phyloP scores from a whole-genome alignment of 1,284 basidiomycete species.

The Naganishia sp. region DNA sequence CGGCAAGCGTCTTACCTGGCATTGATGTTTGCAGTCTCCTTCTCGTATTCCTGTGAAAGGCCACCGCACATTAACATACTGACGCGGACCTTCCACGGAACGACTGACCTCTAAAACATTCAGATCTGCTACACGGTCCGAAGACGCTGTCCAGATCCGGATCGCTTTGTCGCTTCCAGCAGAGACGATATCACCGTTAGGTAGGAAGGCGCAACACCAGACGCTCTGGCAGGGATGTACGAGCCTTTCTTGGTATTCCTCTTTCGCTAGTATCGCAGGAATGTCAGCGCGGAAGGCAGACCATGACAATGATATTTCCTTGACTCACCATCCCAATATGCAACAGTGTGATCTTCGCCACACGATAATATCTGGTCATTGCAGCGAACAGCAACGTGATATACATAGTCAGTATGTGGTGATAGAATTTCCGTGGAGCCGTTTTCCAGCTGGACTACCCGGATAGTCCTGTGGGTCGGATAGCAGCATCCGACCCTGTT shows the following conservation, averaged over 20 bases:
- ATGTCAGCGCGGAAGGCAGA: not conserved
- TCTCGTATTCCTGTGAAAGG: constrained; percentile 29
- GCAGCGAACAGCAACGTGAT: constrained; percentile 33
- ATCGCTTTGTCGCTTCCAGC: constrained; percentile 43
- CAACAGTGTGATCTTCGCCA: constrained; percentile 45
- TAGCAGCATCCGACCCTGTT: not conserved
- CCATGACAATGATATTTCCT: not conserved
- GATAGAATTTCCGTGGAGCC: constrained; percentile 29
- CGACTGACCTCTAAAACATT: constrained; percentile 33
- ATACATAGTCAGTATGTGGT: constrained; percentile 44
- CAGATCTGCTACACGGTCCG: constrained; percentile 14
- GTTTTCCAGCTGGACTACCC: constrained; percentile 38
- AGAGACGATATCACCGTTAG: constrained; percentile 43
- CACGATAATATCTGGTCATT: constrained; percentile 37
- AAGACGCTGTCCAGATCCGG: constrained; percentile 38
- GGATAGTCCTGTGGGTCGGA: constrained; percentile 35
- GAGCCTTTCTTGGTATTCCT: constrained; percentile 26
- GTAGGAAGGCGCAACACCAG: constrained; percentile 39
- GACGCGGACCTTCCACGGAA: not conserved
- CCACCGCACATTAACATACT: not conserved
- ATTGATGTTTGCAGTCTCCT: constrained; percentile 27
- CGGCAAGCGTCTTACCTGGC: not conserved
- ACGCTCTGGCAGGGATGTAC: constrained; percentile 46
- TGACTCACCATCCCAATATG: constrained; percentile 38
- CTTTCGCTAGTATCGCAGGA: constrained; percentile 1